Percentiles rank a stretch among this genome's conserved stretches.
Conservation (phyloP, 352 stramenopile genomes). For the Phytopythium chamaehyphon region DNA sequence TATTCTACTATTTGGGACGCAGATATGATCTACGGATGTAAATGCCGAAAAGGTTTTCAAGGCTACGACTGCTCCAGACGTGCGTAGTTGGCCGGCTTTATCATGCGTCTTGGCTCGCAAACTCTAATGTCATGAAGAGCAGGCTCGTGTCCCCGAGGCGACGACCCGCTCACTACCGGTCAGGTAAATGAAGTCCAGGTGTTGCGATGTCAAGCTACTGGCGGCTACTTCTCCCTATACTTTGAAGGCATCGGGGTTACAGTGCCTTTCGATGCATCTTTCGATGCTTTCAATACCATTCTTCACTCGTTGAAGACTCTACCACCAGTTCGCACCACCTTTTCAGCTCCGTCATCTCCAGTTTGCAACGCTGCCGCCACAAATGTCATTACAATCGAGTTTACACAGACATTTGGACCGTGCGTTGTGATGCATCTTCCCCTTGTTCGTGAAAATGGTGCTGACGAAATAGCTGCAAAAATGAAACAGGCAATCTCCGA, state of each 20-base stretch:
- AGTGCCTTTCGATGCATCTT: conserved; percentile 53
- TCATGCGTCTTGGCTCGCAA: no score
- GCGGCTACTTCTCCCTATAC: conserved; percentile 61
- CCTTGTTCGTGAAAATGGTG: no score
- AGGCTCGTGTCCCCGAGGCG: conserved; percentile 78
- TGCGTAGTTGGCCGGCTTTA: no score
- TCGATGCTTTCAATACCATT: conserved; percentile 42
- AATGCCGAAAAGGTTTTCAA: conserved; percentile 75
- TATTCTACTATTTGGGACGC: conserved; percentile 64
- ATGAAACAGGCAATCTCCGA: conserved; percentile 54
- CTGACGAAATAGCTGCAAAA: no score
- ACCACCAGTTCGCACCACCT: conserved; percentile 45
- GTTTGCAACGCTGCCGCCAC: conserved; percentile 35
- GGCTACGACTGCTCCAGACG: conserved; percentile 83
- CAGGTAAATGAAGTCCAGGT: conserved; percentile 87
- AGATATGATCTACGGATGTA: conserved; percentile 85
- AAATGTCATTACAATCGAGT: conserved; percentile 67
- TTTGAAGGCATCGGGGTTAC: conserved; percentile 51
- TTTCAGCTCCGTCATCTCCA: conserved; percentile 19
- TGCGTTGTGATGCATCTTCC: no score
- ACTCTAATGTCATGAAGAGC: no score
- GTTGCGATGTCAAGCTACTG: conserved; percentile 68
- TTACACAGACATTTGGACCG: conserved; percentile 51
- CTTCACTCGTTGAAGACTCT: conserved; percentile 34
- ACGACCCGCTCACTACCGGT: conserved; percentile 80